Conservation (phyloP, 208 protist species). For the Wallacemonas sp. region DNA sequence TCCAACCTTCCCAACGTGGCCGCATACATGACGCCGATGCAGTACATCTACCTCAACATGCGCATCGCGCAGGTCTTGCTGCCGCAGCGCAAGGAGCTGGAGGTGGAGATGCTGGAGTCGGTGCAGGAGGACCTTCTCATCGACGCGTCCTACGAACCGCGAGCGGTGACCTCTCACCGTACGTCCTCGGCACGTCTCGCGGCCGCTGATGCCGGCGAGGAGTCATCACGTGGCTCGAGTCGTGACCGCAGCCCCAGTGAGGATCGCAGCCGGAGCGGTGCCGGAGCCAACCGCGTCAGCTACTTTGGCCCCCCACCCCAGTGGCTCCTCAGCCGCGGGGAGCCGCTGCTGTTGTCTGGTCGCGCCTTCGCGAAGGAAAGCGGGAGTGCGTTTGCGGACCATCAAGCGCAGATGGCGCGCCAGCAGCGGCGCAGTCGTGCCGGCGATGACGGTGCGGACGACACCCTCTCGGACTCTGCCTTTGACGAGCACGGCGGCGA, state of each 20-base stretch:
- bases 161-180: too few species aligned
- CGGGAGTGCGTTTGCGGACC: neutral
- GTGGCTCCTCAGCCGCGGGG: constrained; percentile 5
- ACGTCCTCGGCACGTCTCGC: neutral
- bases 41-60: constrained; percentile 86
- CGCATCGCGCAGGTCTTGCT: constrained; percentile 76
- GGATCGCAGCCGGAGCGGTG: neutral
- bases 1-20: constrained; percentile 16
- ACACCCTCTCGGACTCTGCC: constrained; percentile 4
- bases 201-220: constrained; percentile 3
- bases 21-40: constrained; percentile 70
- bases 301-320: constrained; percentile 7
- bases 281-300: neutral
- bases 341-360: constrained; percentile 6
- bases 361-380: neutral
- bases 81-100: constrained; percentile 34
- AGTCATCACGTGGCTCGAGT: neutral
- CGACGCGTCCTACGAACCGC: constrained; percentile 51
- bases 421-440: neutral
- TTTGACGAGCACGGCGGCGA: neutral
- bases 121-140: constrained; percentile 68
- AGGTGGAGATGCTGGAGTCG: constrained; percentile 76
- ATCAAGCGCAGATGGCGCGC: neutral
- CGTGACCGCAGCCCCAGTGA: neutral
- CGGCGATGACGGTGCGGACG: constrained; percentile 3